A percentile compares a stretch with the other conserved stretches of the same genome.
Evolutionary conservation across 169 alveolate genomes (phyloP).

Genomic region (Cryptosporidium felis): DNA sequence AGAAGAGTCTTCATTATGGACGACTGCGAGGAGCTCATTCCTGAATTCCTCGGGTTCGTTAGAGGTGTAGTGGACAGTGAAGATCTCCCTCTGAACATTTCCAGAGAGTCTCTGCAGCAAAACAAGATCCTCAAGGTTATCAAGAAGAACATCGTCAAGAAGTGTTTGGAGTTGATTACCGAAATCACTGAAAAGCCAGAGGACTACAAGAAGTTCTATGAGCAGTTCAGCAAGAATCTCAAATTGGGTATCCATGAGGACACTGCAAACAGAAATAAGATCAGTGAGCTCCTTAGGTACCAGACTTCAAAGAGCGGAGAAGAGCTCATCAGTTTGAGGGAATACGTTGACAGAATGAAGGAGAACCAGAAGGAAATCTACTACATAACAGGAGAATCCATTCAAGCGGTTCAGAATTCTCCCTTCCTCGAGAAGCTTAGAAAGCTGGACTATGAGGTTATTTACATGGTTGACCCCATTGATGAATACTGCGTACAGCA

Average conservation of each 20-base stretch:
- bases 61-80: constrained; percentile 99
- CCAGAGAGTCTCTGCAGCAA: constrained; percentile 98
- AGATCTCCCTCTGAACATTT: constrained; percentile 98
- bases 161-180: constrained; percentile 96
- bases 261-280: constrained; percentile 94
- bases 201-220: constrained; percentile 99
- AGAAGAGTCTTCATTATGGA: constrained; percentile 99
- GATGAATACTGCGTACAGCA: constrained; percentile 99
- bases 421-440: constrained; percentile 98
- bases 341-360: constrained; percentile 98
- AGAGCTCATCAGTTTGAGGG: constrained; percentile 95
- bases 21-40: constrained; percentile 99
- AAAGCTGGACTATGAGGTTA: constrained; percentile 96
- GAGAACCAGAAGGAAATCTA: constrained; percentile 98
- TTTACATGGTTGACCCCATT: constrained; percentile 99
- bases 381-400: constrained; percentile 99
- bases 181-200: constrained; percentile 98
- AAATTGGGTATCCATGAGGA: constrained; percentile 99
- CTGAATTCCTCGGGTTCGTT: constrained; percentile 98
- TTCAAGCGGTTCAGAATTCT: constrained; percentile 93
- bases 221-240: constrained; percentile 98
- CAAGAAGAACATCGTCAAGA: constrained; percentile 97
- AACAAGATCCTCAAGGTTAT: constrained; percentile 98
- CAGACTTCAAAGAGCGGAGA: constrained; percentile 98
- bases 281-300: constrained; percentile 94